phyloP scores from a whole-genome alignment of 257 asterid species.

The Solanum chiquidenum region DNA sequence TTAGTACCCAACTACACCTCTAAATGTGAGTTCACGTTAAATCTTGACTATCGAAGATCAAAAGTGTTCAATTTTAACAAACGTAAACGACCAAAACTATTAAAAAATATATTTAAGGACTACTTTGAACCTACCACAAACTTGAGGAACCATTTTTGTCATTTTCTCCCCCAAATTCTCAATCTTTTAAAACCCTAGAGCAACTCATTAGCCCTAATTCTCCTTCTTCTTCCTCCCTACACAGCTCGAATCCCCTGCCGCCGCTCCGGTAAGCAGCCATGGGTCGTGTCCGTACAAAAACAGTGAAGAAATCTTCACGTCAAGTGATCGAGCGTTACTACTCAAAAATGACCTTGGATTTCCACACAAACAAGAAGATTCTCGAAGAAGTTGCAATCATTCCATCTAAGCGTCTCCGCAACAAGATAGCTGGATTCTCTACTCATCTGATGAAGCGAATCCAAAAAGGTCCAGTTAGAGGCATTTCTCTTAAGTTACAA shows the following conservation, averaged over 20 bases:
- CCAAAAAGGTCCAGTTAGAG: slow-evolving; percentile 63
- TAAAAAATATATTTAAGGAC: not conserved
- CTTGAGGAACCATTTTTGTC: not conserved
- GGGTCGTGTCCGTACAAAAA: slow-evolving; percentile 77
- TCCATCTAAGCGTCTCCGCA: slow-evolving; percentile 65
- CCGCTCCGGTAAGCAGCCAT: slow-evolving; percentile 4
- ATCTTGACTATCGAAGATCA: not conserved
- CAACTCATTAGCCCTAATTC: slow-evolving; percentile 8
- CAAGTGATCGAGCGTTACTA: slow-evolving; percentile 59
- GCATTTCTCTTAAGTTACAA: slow-evolving; percentile 63
- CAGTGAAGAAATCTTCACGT: slow-evolving; percentile 68
- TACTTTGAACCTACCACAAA: not conserved
- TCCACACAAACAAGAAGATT: slow-evolving; percentile 67
- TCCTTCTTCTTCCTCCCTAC: not conserved
- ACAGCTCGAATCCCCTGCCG: not conserved
- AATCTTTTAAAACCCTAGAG: not conserved
- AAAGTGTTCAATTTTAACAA: not conserved
- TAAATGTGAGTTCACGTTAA: not conserved
- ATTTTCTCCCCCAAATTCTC: not conserved
- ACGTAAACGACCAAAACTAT: not conserved
- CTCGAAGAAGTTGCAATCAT: slow-evolving; percentile 59
- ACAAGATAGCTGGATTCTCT: slow-evolving; percentile 68
- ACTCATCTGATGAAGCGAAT: slow-evolving; percentile 69
- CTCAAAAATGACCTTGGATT: slow-evolving; percentile 50
- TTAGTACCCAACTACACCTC: not conserved